Conservation (phyloP, 768 basidiomycete species). For the Auricularia auricula-judae region DNA sequence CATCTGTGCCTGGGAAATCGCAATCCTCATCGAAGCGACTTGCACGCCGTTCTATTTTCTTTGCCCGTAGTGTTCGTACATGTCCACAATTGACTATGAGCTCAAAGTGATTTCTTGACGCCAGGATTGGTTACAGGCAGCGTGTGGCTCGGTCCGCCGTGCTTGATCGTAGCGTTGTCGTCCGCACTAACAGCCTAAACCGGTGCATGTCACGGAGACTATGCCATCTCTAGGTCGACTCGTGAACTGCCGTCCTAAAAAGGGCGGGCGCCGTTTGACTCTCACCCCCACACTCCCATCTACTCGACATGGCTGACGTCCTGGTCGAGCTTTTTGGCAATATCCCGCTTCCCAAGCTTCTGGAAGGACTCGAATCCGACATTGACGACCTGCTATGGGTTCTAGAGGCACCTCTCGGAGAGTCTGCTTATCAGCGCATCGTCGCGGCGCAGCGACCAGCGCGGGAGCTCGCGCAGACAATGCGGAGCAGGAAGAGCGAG, state of each 20-base stretch:
- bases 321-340: neutral
- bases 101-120: too few species aligned
- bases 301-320: neutral
- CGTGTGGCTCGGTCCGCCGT: too few species aligned
- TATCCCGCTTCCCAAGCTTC: neutral
- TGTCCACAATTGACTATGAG: too few species aligned
- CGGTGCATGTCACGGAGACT: too few species aligned
- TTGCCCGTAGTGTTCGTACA: too few species aligned
- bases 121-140: too few species aligned
- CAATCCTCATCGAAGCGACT: too few species aligned
- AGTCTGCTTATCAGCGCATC: neutral
- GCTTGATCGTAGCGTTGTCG: too few species aligned
- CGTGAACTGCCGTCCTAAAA: neutral
- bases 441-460: neutral
- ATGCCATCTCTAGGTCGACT: too few species aligned
- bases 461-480: neutral
- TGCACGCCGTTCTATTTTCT: too few species aligned
- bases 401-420: neutral
- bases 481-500: neutral
- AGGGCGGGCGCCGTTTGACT: neutral
- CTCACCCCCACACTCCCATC: neutral
- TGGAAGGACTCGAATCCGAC: neutral
- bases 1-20: too few species aligned
- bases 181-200: too few species aligned
- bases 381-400: neutral